Evolutionary conservation across 2,329 filamentous ascomycete species (phyloP).

Genomic region (Colletotrichum trifolii): DNA sequence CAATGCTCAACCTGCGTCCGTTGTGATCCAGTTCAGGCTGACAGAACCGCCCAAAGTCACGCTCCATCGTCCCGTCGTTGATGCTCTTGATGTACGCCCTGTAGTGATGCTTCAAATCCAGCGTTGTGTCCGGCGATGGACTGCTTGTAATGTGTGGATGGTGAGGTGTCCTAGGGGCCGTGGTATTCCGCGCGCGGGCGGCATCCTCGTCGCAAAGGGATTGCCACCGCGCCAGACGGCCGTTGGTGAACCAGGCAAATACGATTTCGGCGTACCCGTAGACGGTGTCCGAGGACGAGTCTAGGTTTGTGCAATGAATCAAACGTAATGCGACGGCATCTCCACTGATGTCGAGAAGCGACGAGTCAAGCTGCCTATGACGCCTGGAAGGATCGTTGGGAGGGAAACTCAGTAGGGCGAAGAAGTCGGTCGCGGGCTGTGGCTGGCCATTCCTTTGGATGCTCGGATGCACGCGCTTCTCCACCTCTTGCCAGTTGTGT

Average conservation of each 20-base stretch:
- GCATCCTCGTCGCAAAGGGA: conserved; percentile 19
- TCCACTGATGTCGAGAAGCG: neutral
- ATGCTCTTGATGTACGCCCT: conserved; percentile 45
- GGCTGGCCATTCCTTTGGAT: neutral
- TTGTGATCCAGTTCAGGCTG: conserved; percentile 45
- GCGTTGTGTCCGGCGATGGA: neutral
- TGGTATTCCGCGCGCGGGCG: neutral
- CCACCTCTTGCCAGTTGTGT: conserved; percentile 6
- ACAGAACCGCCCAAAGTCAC: conserved; percentile 42
- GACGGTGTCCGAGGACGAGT: neutral
- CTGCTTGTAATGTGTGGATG: neutral
- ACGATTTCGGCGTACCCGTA: conserved; percentile 17
- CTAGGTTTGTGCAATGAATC: neutral
- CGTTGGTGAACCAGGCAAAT: conserved; percentile 7
- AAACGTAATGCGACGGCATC: neutral
- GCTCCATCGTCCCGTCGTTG: conserved; percentile 44
- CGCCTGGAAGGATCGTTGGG: neutral
- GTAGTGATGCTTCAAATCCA: conserved; percentile 38
- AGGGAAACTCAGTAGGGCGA: neutral
- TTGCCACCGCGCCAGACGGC: conserved; percentile 1
- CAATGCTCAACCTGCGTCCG: conserved; percentile 37
- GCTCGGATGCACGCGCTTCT: neutral
- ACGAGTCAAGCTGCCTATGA: neutral
- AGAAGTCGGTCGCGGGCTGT: neutral
- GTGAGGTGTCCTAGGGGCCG: neutral